Evolutionary conservation across 2,329 filamentous ascomycete genomes (phyloP), one percentile per base, ranked within the genome.

Genomic region (Alternaria consortialis): DNA sequence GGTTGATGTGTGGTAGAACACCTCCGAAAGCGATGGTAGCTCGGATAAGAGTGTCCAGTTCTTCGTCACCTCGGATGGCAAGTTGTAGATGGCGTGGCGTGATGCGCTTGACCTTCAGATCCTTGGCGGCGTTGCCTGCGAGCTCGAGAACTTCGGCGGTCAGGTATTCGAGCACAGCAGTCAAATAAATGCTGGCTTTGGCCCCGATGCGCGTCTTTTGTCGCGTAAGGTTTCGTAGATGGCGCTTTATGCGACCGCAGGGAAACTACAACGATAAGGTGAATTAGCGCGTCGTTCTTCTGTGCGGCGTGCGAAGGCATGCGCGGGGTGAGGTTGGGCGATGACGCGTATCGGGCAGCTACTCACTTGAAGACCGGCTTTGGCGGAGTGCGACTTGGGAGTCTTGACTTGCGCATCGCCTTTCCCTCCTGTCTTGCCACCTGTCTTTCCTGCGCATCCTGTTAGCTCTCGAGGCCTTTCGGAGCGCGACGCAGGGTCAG

Each of bases 161-260:
- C 71, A 99, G 86, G 80, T 99, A 99, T 84, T 99, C 95, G 68
- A 99, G 91, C 58, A 99, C 95, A 43, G 95, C 95, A 51, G 95
- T 98, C 65, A 98, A 93, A 80, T 99, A 99, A 74, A 99, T 95
- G 70, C 95, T 94, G 68, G 95, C 95, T 86, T 98, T 98, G 77
- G 94, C 95, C 75, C 95, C 95, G 71, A 99, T 96, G 83, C 95
- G 94, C 92, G 97, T 98, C 87, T 98, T 98, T 84, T 97, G 96
- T 80, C 98, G 95, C 51, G 95, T 98, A 84, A 97, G 97, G 82
- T 93, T 93, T 88, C 98, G 97, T 80, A 99, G 87, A 85, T 98
- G 98, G 85, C 95, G 94, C 91, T 99, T 99, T 83, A 99, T 95
- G 90, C 95, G 95, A 84, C 95, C 95, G 81, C 95, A 99, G 64